Conservation (phyloP, 2,329 filamentous ascomycete species). For the Fragosphaeria purpurea region DNA sequence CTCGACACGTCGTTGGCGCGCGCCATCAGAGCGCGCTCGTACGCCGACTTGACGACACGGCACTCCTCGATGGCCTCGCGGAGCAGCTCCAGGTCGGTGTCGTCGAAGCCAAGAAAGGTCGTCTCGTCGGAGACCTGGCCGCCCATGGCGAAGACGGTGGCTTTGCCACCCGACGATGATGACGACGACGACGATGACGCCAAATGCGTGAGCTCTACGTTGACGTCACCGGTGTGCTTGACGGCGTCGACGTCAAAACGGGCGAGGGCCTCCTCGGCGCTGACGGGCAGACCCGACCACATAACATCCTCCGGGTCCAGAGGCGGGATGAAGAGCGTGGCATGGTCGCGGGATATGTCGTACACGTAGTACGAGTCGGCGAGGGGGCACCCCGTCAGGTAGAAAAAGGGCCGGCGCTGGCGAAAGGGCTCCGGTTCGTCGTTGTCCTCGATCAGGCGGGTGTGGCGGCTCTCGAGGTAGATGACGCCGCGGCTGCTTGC, state of each 20-base stretch:
- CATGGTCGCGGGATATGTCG: constrained; percentile 60
- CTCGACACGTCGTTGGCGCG: constrained; percentile 62
- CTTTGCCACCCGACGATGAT: constrained; percentile 28
- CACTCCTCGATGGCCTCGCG: constrained; percentile 58
- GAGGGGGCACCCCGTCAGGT: constrained; percentile 74
- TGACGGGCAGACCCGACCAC: constrained; percentile 83
- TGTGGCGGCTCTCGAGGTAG: constrained; percentile 80
- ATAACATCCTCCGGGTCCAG: constrained; percentile 82
- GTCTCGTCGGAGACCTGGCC: constrained; percentile 65
- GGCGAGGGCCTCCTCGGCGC: constrained; percentile 60
- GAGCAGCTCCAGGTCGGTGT: constrained; percentile 47
- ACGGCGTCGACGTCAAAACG: constrained; percentile 78
- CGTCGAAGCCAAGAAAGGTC: constrained; percentile 60
- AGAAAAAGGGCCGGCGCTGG: constrained; percentile 90
- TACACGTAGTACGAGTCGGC: constrained; percentile 75
- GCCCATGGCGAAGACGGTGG: constrained; percentile 59
- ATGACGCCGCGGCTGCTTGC: constrained; percentile 53
- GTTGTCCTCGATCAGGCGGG: constrained; percentile 77
- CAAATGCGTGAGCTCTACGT: constrained; percentile 53
- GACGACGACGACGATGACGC: constrained; percentile 22
- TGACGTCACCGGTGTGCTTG: constrained; percentile 61
- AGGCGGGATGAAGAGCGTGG: constrained; percentile 85
- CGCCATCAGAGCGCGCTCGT: constrained; percentile 62
- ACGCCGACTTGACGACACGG: constrained; percentile 63
- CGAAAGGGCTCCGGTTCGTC: constrained; percentile 75